Conservation (phyloP, 768 basidiomycete species). For the Collybiopsis confluens region DNA sequence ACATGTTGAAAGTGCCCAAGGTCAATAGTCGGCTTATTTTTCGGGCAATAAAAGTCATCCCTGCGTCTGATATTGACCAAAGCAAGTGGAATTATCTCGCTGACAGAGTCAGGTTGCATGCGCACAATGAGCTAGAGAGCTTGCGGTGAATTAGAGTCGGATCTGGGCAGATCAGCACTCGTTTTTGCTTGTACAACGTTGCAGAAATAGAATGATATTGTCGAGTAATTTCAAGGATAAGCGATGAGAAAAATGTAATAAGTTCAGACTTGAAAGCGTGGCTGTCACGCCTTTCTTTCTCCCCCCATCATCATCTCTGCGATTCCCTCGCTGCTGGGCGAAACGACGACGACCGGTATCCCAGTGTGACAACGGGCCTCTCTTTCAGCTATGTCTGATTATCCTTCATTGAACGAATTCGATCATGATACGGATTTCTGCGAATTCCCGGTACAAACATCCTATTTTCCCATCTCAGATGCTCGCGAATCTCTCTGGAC, state of each 20-base stretch:
- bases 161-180: conserved; percentile 1
- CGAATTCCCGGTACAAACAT: conserved; percentile 13
- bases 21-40: conserved; percentile 44
- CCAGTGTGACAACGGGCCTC: not conserved
- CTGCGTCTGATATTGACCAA: conserved; percentile 44
- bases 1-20: conserved; percentile 28
- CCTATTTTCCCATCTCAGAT: conserved; percentile 33
- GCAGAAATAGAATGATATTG: no score
- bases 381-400: not conserved
- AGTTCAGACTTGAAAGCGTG: conserved; percentile 1
- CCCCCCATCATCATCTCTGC: conserved; percentile 3
- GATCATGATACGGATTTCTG: conserved; percentile 19
- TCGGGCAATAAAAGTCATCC: conserved; percentile 48
- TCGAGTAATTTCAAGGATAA: not conserved
- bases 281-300: conserved; percentile 4
- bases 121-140: not conserved
- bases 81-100: conserved; percentile 37
- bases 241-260: conserved; percentile 5
- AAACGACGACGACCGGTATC: not conserved
- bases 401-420: conserved; percentile 11
- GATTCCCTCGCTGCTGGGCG: not conserved
- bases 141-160: conserved; percentile 1
- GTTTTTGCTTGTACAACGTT: no score
- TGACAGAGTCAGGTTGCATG: conserved; percentile 14
- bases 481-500: conserved; percentile 28